Evolutionary conservation across 2,329 filamentous ascomycete species (phyloP).

Genomic region (Phoma sp.): DNA sequence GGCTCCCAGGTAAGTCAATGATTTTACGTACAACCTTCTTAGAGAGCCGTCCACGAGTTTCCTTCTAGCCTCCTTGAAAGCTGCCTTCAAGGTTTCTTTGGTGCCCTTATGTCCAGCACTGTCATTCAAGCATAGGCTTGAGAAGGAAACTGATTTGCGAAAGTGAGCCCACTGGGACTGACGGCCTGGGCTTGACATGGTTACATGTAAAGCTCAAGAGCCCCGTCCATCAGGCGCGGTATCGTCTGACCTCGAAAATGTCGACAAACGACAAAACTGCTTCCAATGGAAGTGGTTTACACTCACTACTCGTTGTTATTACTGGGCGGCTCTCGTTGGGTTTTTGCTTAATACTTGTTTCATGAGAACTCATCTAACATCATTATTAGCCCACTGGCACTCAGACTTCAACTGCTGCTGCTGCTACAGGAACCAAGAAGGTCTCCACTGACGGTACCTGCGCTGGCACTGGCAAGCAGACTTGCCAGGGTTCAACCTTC

Average conservation of each 20-base stretch:
- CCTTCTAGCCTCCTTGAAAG: constrained; percentile 9
- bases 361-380: constrained; percentile 6
- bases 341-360: constrained; percentile 6
- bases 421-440: constrained; percentile 24
- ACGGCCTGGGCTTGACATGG: constrained; percentile 11
- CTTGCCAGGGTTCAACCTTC: constrained; percentile 52
- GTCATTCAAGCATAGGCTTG: constrained; percentile 20
- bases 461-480: constrained; percentile 49
- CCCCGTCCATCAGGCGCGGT: constrained; percentile 8
- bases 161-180: constrained; percentile 14
- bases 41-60: constrained; percentile 11
- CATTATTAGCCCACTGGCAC: constrained; percentile 17
- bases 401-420: constrained; percentile 19
- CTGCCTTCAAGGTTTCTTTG: constrained; percentile 14
- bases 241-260: constrained; percentile 10
- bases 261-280: constrained; percentile 8
- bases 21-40: too few relatives aligned
- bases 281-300: constrained; percentile 7
- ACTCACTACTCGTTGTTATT: constrained; percentile 3
- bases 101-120: constrained; percentile 16
- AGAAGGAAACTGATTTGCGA: constrained; percentile 15
- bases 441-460: constrained; percentile 52
- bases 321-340: constrained; percentile 8
- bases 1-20: constrained; percentile 19
- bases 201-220: constrained; percentile 7